A percentile compares a stretch with the other conserved stretches of the same genome.
Conservation (phyloP, 495 filamentous ascomycete species). For the Neurospora africana region DNA sequence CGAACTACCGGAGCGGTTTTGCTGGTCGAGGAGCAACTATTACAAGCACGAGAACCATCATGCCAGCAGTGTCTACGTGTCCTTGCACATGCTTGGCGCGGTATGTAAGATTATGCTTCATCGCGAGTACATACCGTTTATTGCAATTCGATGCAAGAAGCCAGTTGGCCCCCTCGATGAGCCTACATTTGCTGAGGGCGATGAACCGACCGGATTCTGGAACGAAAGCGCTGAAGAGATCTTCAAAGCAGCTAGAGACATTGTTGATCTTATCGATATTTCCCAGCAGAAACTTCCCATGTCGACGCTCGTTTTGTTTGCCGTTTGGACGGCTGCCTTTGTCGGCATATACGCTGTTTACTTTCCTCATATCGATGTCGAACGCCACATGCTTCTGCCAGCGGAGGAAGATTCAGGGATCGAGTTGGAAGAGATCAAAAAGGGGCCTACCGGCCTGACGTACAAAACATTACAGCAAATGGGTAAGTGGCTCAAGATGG, state of each 20-base stretch:
- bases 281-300: conserved; percentile 65
- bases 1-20: conserved; percentile 56
- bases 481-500: conserved; percentile 58
- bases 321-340: conserved; percentile 72
- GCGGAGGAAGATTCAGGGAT: conserved; percentile 10
- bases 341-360: conserved; percentile 58
- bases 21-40: conserved; percentile 65
- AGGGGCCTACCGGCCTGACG: conserved; percentile 28
- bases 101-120: conserved; percentile 72
- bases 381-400: conserved; percentile 45
- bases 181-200: conserved; percentile 46
- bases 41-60: conserved; percentile 69
- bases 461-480: conserved; percentile 44
- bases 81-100: conserved; percentile 69
- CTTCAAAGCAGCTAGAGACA: conserved; percentile 61
- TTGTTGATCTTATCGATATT: conserved; percentile 65
- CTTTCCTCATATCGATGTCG: conserved; percentile 71
- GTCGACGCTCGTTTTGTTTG: conserved; percentile 70
- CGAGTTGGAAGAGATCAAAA: conserved; percentile 17
- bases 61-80: conserved; percentile 61
- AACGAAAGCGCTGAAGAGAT: conserved; percentile 61
- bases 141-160: conserved; percentile 58
- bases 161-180: conserved; percentile 65
- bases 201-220: conserved; percentile 54
- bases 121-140: conserved; percentile 72